Base-by-base conservation (phyloP, 2,329 filamentous ascomycete species). In the Reticulascus tulasneorum region DNA sequence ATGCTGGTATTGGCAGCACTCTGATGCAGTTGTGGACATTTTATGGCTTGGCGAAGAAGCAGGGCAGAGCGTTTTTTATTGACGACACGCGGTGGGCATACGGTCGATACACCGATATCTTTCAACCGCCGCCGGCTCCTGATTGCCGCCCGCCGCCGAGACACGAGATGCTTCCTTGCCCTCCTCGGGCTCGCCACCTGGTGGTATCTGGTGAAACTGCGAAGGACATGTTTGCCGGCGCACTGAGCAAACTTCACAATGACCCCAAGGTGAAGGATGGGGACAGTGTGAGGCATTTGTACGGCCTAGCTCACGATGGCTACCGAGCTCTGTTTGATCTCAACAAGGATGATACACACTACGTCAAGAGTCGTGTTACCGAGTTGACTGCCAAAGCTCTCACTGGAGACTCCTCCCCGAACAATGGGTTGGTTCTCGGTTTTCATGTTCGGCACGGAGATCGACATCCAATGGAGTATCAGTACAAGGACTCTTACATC, bases 41-140 rank as follows among this genome's bases (percentile, higher is more conserved):
- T 18, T 94, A 93, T 54, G 86, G 86, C 4, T 63, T 94, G 35
- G 86, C 88, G 3, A 71, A 82, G 53, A 75, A 80, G 40, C 84
- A 94, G 55, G 77, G 76, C 11, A 71, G 87, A 17, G 71, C 79
- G 1, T 94, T 94, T 60, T 94, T 94, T 63, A 69, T 94, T 44
- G 86, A 94, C 50, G 88, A 94, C 59, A 79, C 83, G 7, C 73
- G 82, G 47, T 94, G 89, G 82, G 81, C 84, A 2, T 93, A 93
- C 50, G 88, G 88, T 9, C 70, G 73, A 33, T 94, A 86, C 53
- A 73, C 72, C 1, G 72, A 77, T 33, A 87, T 86, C 50, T 94
- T 94, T 59, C 64, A 75, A 29, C 63, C 77, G 4, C 82, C 83
- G 2, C 82, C 85, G 0, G 48, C 69, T 3, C 79, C 82, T 2